Base-by-base conservation (phyloP, 116 monocot genomes). In the Posidonia oceanica region DNA sequence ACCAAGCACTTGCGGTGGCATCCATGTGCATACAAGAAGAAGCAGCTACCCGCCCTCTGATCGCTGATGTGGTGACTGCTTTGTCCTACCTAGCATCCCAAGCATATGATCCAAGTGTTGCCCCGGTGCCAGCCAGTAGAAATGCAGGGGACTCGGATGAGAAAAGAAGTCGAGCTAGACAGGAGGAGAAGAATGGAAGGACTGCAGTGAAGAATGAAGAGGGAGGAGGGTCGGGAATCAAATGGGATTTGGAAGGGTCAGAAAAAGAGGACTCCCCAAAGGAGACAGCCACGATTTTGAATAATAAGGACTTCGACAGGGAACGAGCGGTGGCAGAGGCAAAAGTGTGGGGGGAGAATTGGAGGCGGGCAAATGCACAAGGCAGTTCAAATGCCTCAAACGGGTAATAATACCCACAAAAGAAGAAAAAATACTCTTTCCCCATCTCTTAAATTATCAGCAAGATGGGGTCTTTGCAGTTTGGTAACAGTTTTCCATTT, bases 1-100 rank as follows among this genome's bases (percentile, higher is more conserved):
- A 88, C 70, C 94, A 94, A 77, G 87, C 94, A 3, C 78, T 94
- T 17, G 90, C 94, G 0, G 94, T 94, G 62, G 94, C 90, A 3
- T 90, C 83, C 67, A 94, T 94, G 94, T 94, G 94, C 76, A 82
- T 88, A 54, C 87, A 94, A 62, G 87, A 88, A 37, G 87, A 94
- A 57, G 94, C 94, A 18, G 82, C 90, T 4, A 71, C 85, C 13
- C 94, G 94, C 21, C 94, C 94, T 10, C 76, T 87, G 39, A 94
- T 94, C 5, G 87, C 85, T 7, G 94, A 94, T 72, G 94, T 94
- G 0, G 90, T 94, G 38, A 90, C 94, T 8, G 94, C 94, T 2
- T 78, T 94, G n/a, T 82, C 94, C 36, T 94, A 90, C 66, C 67
- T 94, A 7, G 82, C 90, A 17, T 74, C 72, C 55, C 83, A 90